Evolutionary conservation across 75 land plant genomes (phyloP).

Genomic region (Picea glauca): DNA sequence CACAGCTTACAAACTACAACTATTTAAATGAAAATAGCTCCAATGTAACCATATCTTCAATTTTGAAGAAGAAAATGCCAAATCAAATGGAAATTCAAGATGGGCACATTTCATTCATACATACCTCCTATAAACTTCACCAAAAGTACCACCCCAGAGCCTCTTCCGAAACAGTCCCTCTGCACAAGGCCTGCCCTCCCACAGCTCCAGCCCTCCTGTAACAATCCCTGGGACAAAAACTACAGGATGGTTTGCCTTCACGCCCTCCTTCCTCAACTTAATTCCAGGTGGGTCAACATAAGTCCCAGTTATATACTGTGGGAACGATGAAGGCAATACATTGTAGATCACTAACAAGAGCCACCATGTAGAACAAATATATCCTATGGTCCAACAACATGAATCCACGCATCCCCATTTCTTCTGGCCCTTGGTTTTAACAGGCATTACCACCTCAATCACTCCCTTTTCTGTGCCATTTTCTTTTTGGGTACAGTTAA

Average conservation of each 20-base stretch:
- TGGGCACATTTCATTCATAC: background rate
- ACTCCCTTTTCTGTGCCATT: conserved; percentile 3
- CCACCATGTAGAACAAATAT: conserved; percentile 74
- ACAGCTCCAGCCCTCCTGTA: conserved; percentile 92
- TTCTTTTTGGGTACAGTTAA: background rate
- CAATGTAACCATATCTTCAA: too few species aligned
- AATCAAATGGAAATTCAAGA: too few species aligned
- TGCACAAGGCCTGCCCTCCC: conserved; percentile 91
- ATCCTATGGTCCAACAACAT: conserved; percentile 86
- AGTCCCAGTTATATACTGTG: conserved; percentile 82
- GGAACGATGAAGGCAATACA: conserved; percentile 73
- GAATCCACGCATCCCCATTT: conserved; percentile 69
- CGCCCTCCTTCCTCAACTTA: conserved; percentile 68
- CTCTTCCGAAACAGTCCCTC: conserved; percentile 89
- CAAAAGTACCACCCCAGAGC: conserved; percentile 97
- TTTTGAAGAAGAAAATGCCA: too few species aligned
- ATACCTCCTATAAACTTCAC: conserved; percentile 90
- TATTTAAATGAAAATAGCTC: too few species aligned
- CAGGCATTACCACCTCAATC: background rate
- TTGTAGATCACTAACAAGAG: conserved; percentile 69
- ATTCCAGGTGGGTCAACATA: conserved; percentile 84
- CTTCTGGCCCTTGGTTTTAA: background rate
- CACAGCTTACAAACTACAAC: too few species aligned
- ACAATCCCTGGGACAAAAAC: conserved; percentile 97
- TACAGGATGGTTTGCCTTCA: conserved; percentile 74